A percentile compares a stretch with the other conserved stretches of the same genome.
Conservation (phyloP, 306 rosid genomes). For the Boehmeria nivea region DNA sequence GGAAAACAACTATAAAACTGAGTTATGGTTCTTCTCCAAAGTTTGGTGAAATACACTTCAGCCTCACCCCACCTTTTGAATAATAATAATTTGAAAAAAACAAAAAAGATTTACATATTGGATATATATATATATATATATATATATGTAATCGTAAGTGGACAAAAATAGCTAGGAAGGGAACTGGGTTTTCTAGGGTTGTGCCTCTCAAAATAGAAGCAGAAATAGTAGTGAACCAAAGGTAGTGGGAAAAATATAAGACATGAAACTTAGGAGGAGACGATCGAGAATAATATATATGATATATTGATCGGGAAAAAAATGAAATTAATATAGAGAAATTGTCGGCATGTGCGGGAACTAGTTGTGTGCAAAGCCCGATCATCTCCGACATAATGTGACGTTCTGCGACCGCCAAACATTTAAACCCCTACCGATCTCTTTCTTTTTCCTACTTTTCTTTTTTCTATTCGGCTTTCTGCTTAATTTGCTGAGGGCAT, state of each 20-base stretch:
- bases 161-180: too few relatives aligned
- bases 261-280: constrained; percentile 17
- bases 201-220: constrained; percentile 3
- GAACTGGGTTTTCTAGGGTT: not conserved
- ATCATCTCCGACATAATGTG: constrained; percentile 44
- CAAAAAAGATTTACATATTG: too few relatives aligned
- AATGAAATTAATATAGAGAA: constrained; percentile 19
- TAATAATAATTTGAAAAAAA: too few relatives aligned
- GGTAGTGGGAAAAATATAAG: not conserved
- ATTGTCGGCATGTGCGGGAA: constrained; percentile 53
- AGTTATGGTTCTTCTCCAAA: too few relatives aligned
- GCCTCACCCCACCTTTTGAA: too few relatives aligned
- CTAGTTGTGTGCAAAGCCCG: constrained; percentile 39
- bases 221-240: not conserved
- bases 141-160: too few relatives aligned
- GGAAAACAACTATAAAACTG: not conserved
- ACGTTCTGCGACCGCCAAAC: constrained; percentile 16
- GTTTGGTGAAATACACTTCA: too few relatives aligned
- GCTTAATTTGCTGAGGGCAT: too few relatives aligned
- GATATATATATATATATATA: too few relatives aligned
- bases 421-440: constrained; percentile 7
- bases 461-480: not conserved
- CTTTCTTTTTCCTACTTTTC: not conserved
- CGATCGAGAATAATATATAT: not conserved
- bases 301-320: too few relatives aligned